These are phyloP conservation scores for Talaromyces marneffei DNA, from an alignment of 2,329 filamentous ascomycete species.

Conservation along the genomic window DNA sequence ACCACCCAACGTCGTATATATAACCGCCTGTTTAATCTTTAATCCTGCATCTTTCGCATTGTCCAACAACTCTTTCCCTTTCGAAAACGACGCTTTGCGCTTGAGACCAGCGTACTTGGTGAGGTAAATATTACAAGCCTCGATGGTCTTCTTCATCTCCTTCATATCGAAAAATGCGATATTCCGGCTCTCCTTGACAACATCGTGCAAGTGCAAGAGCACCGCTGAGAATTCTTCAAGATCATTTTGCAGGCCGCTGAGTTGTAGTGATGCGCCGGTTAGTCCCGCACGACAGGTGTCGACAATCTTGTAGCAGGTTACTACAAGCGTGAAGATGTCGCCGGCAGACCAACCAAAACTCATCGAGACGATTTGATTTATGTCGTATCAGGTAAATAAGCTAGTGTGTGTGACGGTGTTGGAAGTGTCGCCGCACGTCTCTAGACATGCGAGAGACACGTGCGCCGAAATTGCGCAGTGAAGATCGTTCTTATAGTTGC, in stretches of 20 bases:
- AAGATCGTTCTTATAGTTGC: neutral
- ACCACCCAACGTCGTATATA: conserved; percentile 5
- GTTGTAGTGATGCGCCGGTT: conserved; percentile 10
- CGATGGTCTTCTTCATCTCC: conserved; percentile 14
- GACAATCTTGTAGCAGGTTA: conserved; percentile 13
- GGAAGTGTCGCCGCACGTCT: neutral
- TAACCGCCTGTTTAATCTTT: conserved; percentile 2
- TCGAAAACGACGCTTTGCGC: conserved; percentile 3
- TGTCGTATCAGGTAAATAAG: neutral
- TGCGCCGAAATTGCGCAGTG: neutral
- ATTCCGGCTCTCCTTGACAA: conserved; percentile 10
- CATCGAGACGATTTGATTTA: conserved; percentile 10
- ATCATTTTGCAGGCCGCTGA: conserved; percentile 11
- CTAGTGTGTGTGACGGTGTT: neutral
- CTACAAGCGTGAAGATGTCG: conserved; percentile 16
- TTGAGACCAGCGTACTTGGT: conserved; percentile 11
- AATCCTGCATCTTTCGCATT: neutral
- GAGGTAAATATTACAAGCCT: conserved; percentile 12
- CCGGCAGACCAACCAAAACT: conserved; percentile 17
- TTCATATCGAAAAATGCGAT: conserved; percentile 14
- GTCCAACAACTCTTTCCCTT: conserved; percentile 8
- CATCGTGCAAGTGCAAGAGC: conserved; percentile 10
- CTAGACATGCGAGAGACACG: conserved; percentile 5
- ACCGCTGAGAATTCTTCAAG: conserved; percentile 13
- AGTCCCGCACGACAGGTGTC: conserved; percentile 15